These are phyloP conservation scores for Comarum palustre DNA, from an alignment of 306 rosid species.

Conservation along the genomic window DNA sequence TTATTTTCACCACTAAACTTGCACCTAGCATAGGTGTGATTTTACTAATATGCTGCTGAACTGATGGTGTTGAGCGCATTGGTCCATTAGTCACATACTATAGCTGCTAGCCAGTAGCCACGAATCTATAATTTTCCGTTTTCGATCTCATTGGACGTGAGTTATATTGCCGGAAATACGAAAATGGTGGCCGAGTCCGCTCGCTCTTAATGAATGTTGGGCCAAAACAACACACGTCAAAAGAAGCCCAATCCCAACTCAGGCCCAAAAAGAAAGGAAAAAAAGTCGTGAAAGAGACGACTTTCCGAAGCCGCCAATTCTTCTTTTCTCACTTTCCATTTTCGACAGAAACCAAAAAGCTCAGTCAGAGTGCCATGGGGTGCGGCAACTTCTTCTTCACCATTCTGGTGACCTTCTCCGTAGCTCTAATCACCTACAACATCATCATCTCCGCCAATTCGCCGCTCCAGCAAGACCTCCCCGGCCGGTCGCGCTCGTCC, in stretches of 20 bases:
- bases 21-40: too few species aligned
- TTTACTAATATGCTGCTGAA: too few species aligned
- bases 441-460: slow-evolving; percentile 81
- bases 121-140: too few species aligned
- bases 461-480: slow-evolving; percentile 78
- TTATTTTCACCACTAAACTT: too few species aligned
- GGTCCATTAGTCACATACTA: too few species aligned
- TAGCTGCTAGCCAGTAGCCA: too few species aligned
- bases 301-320: slow-evolving; percentile 20
- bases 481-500: slow-evolving; percentile 59
- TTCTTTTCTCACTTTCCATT: background rate
- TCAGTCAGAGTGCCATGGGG: slow-evolving; percentile 50
- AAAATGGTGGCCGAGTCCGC: too few species aligned
- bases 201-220: too few species aligned
- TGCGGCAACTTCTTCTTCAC: slow-evolving; percentile 86
- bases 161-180: too few species aligned
- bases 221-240: too few species aligned
- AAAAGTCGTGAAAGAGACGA: slow-evolving; percentile 14
- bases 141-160: too few species aligned
- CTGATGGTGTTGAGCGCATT: too few species aligned
- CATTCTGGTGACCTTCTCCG: slow-evolving; percentile 67
- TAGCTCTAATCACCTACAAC: slow-evolving; percentile 90
- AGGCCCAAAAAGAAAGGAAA: background rate
- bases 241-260: background rate
- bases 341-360: background rate